A percentile compares a stretch with the other conserved stretches of the same genome.
phyloP scores from a whole-genome alignment of 73 alveolate species.

The Durusdinium trenchii region DNA sequence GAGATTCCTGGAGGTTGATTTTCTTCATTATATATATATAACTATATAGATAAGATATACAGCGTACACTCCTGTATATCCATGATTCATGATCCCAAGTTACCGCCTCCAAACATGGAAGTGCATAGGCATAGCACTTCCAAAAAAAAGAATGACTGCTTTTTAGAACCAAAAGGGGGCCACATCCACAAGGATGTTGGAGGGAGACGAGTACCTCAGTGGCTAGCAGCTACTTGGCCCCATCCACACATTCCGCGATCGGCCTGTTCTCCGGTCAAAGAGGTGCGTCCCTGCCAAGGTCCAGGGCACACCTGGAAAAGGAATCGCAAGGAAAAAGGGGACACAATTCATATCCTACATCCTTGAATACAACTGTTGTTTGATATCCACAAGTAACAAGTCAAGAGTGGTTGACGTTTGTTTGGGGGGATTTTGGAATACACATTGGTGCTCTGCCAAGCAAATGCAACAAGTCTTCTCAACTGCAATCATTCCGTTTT shows the following conservation, averaged over 20 bases:
- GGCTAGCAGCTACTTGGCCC: background rate
- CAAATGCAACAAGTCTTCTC: too few relatives aligned
- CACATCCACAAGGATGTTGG: background rate
- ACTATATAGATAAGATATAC: background rate
- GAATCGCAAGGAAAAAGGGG: background rate
- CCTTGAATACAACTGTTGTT: too few relatives aligned
- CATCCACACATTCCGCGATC: background rate
- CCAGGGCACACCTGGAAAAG: slow-evolving; percentile 78
- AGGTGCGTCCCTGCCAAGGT: slow-evolving; percentile 65
- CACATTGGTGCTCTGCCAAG: too few relatives aligned
- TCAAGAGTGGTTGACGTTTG: too few relatives aligned
- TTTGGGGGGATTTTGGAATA: too few relatives aligned
- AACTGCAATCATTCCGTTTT: too few relatives aligned
- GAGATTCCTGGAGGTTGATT: too few relatives aligned
- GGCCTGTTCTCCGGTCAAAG: slow-evolving; percentile 52
- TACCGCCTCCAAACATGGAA: too few relatives aligned
- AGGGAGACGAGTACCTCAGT: background rate
- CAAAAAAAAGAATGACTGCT: too few relatives aligned
- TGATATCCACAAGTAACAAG: too few relatives aligned
- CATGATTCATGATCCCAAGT: background rate
- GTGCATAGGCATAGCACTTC: too few relatives aligned
- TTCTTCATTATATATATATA: background rate
- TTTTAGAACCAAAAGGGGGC: background rate
- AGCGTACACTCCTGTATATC: background rate
- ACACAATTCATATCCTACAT: background rate